These are phyloP conservation scores for Penicillium ucsense DNA, from an alignment of 495 filamentous ascomycete genomes.

Conservation along the genomic window DNA sequence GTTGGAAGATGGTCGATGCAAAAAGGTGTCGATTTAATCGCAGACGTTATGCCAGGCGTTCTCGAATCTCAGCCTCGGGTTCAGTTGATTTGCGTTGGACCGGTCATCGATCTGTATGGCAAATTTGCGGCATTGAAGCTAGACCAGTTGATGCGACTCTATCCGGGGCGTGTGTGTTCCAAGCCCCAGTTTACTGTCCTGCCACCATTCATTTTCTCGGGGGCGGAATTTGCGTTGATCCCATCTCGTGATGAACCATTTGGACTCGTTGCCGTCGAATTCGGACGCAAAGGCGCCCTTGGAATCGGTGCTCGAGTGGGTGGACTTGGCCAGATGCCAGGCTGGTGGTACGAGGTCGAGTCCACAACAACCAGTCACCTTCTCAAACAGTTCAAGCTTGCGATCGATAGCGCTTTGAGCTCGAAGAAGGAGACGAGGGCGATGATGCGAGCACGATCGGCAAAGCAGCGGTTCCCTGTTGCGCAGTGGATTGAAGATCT, in stretches of 20 bases:
- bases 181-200: constrained; percentile 69
- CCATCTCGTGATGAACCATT: constrained; percentile 75
- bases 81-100: constrained; percentile 63
- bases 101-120: constrained; percentile 70
- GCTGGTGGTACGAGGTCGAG: constrained; percentile 63
- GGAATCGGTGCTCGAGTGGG: constrained; percentile 60
- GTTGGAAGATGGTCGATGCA: constrained; percentile 74
- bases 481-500: constrained; percentile 57
- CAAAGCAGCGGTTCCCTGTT: constrained; percentile 68
- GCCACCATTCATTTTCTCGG: constrained; percentile 67
- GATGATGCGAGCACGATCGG: constrained; percentile 67
- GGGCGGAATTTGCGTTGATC: constrained; percentile 71
- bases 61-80: constrained; percentile 57
- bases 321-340: constrained; percentile 72
- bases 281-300: constrained; percentile 67
- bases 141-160: constrained; percentile 60
- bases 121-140: constrained; percentile 70
- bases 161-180: constrained; percentile 67
- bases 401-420: constrained; percentile 55
- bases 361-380: constrained; percentile 61
- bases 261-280: constrained; percentile 73
- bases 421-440: constrained; percentile 49
- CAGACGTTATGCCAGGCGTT: constrained; percentile 63
- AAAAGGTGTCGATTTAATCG: constrained; percentile 70
- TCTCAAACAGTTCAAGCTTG: constrained; percentile 60